phyloP scores from a whole-genome alignment of 441 rosid species.

The Syzygium syzygioides region DNA sequence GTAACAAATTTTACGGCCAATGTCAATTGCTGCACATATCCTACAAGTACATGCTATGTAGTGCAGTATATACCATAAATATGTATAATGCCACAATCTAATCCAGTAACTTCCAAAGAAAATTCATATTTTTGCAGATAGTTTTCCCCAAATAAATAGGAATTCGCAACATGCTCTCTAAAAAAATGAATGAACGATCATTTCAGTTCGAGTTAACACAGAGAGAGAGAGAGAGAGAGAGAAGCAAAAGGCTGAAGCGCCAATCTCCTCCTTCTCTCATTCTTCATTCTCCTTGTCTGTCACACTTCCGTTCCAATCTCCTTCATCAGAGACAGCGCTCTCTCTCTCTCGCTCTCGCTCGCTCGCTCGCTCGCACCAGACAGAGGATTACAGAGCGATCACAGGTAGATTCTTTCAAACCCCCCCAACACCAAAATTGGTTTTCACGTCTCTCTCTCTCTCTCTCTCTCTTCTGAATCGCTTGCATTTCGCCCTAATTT shows the following conservation, averaged over 20 bases:
- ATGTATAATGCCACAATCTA: not conserved
- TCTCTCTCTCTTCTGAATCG: not conserved
- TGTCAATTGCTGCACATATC: too few relatives aligned
- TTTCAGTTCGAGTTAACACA: not conserved
- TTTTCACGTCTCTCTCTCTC: not conserved
- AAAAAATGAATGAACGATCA: not conserved
- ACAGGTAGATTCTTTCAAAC: not conserved
- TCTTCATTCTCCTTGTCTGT: not conserved
- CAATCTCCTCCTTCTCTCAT: not conserved
- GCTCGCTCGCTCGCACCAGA: not conserved
- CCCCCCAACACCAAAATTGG: not conserved
- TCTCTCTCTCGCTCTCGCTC: not conserved
- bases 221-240: conserved; percentile 4
- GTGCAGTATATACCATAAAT: not conserved
- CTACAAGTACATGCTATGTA: too few relatives aligned
- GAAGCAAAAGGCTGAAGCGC: not conserved
- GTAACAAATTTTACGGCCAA: too few relatives aligned
- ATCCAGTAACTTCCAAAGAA: not conserved
- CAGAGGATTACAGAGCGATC: not conserved
- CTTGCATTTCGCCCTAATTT: not conserved
- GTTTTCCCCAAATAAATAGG: not conserved
- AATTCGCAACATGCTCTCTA: not conserved
- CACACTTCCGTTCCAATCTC: not conserved
- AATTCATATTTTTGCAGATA: not conserved
- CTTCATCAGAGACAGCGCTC: not conserved